Conservation (phyloP, 2,329 filamentous ascomycete species). For the Eutypa lata region DNA sequence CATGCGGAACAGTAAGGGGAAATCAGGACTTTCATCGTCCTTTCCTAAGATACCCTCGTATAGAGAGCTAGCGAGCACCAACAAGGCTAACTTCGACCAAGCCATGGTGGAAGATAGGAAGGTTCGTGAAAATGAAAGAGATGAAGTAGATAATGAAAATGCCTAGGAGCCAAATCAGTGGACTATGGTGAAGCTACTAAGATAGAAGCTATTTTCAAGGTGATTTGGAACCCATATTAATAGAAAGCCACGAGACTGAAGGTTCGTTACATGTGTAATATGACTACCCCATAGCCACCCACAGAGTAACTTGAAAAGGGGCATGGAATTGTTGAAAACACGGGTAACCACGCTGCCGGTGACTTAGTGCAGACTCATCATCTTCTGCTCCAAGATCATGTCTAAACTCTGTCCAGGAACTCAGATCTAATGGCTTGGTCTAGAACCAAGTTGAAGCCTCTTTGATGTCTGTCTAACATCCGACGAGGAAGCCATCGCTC, state of each 20-base stretch:
- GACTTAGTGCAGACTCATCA: neutral
- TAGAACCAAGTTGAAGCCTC: neutral
- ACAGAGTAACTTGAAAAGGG: neutral
- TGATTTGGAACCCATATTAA: neutral
- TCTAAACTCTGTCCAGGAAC: neutral
- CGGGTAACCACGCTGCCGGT: neutral
- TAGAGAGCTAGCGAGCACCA: neutral
- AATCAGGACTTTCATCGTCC: slow-evolving; percentile 29
- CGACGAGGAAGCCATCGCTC: too few relatives aligned
- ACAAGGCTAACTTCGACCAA: neutral
- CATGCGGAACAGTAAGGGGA: slow-evolving; percentile 34
- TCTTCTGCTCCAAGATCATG: neutral
- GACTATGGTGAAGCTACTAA: neutral
- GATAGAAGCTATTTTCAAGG: neutral
- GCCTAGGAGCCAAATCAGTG: neutral
- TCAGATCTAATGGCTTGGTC: neutral
- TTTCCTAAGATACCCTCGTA: slow-evolving; percentile 1
- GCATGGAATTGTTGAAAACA: neutral
- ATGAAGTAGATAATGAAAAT: neutral
- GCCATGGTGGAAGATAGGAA: neutral
- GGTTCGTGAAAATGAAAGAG: neutral
- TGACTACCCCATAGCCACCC: neutral
- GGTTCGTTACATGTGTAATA: neutral
- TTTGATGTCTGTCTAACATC: too few relatives aligned
- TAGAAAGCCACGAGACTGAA: neutral